Conservation (phyloP, 768 basidiomycete genomes). For the Trametes sanguinea region DNA sequence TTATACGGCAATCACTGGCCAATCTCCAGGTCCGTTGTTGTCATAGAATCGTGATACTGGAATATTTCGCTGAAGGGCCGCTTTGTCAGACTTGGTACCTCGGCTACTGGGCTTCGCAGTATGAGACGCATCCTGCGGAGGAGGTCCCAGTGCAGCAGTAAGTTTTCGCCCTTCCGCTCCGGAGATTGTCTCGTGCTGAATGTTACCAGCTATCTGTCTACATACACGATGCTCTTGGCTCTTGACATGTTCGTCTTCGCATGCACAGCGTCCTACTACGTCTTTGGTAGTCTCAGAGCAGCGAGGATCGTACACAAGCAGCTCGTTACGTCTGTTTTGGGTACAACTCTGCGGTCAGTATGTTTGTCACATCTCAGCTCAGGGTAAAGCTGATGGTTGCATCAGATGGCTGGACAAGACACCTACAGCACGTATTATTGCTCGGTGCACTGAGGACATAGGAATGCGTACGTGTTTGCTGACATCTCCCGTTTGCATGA, state of each 20-base stretch:
- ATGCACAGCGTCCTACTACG: slow-evolving; percentile 35
- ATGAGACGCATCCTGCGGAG: slow-evolving; percentile 13
- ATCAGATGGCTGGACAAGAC: slow-evolving; percentile 48
- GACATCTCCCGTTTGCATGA: background rate
- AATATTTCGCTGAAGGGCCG: too few species aligned
- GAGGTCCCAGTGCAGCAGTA: slow-evolving; percentile 24
- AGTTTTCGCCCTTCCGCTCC: background rate
- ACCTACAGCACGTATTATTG: slow-evolving; percentile 50
- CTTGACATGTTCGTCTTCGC: background rate
- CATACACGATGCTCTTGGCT: slow-evolving; percentile 43
- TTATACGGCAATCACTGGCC: background rate
- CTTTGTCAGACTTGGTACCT: slow-evolving; percentile 44
- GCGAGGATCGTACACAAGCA: slow-evolving; percentile 53
- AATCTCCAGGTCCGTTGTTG: slow-evolving; percentile 5
- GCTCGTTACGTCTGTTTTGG: slow-evolving; percentile 54
- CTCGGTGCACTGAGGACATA: slow-evolving; percentile 25
- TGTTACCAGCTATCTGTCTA: slow-evolving; percentile 46
- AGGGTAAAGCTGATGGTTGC: slow-evolving; percentile 40
- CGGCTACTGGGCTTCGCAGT: slow-evolving; percentile 35
- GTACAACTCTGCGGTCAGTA: slow-evolving; percentile 46
- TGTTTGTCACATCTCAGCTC: slow-evolving; percentile 37
- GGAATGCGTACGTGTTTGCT: slow-evolving; percentile 5
- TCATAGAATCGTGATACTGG: too few species aligned
- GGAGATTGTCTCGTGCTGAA: background rate
- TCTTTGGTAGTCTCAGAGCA: slow-evolving; percentile 52